Conservation (phyloP, 73 alveolate genomes). For the Loxodes magnus region DNA sequence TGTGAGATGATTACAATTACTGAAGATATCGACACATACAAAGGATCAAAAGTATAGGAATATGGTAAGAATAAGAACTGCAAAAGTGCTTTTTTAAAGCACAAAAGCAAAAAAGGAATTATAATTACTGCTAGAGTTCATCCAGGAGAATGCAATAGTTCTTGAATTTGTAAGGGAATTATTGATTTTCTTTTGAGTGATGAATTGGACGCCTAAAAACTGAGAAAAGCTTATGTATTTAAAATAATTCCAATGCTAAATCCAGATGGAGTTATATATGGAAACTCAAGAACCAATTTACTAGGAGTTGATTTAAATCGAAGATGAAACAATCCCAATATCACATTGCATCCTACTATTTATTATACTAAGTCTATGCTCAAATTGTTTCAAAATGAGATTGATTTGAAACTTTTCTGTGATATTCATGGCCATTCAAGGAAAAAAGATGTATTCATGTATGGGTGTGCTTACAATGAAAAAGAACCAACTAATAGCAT, state of each 20-base stretch:
- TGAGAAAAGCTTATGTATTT: constrained; percentile 76
- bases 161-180: constrained; percentile 47
- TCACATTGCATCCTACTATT: constrained; percentile 90
- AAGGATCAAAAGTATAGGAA: not conserved
- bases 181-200: constrained; percentile 79
- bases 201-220: constrained; percentile 52
- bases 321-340: constrained; percentile 93
- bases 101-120: constrained; percentile 44
- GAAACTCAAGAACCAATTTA: constrained; percentile 67
- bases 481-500: constrained; percentile 12
- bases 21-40: not conserved
- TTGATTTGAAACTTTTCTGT: constrained; percentile 88
- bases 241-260: constrained; percentile 97
- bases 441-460: constrained; percentile 32
- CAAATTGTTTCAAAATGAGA: constrained; percentile 75
- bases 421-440: constrained; percentile 99
- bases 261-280: constrained; percentile 99
- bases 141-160: constrained; percentile 95
- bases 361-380: constrained; percentile 85
- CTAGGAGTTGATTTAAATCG: constrained; percentile 99
- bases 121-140: constrained; percentile 93
- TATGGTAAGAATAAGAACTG: constrained; percentile 22
- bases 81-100: constrained; percentile 36
- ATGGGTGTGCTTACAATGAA: not conserved
- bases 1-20: constrained; percentile 14